Conservation (phyloP, 768 basidiomycete genomes). For the Fomitopsis serialis region DNA sequence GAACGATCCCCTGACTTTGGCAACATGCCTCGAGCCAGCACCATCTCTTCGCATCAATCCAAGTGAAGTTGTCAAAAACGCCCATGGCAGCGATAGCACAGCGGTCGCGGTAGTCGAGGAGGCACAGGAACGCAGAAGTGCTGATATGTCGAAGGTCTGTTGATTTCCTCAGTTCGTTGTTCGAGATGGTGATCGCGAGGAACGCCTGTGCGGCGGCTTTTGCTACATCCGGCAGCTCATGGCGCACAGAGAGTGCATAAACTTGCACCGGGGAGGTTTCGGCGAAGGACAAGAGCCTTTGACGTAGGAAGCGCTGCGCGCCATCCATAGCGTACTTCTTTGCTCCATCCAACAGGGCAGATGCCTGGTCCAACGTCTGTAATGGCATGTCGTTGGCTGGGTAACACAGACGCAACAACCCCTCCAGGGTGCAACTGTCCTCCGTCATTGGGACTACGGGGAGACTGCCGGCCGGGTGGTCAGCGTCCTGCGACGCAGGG, state of each 20-base stretch:
- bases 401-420: conserved; percentile 12
- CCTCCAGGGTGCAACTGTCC: conserved; percentile 10
- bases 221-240: conserved; percentile 24
- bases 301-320: not conserved
- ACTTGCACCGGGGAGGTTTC: conserved; percentile 20
- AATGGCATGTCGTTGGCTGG: not conserved
- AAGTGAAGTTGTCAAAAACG: no score
- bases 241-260: conserved; percentile 29
- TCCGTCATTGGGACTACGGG: conserved; percentile 12
- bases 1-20: no score
- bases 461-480: conserved; percentile 5
- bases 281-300: not conserved
- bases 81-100: no score
- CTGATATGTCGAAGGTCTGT: no score
- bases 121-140: no score
- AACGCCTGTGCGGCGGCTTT: conserved; percentile 10
- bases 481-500: conserved; percentile 5
- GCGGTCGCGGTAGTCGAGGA: no score
- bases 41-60: no score
- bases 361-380: not conserved
- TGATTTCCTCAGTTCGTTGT: no score
- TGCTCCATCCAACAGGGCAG: not conserved
- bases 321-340: not conserved
- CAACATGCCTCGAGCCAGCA: no score
- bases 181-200: not conserved